These are phyloP conservation scores for Debaryomycetaceae sp. DNA, from an alignment of 1,139 yeast species.

Conservation along the genomic window DNA sequence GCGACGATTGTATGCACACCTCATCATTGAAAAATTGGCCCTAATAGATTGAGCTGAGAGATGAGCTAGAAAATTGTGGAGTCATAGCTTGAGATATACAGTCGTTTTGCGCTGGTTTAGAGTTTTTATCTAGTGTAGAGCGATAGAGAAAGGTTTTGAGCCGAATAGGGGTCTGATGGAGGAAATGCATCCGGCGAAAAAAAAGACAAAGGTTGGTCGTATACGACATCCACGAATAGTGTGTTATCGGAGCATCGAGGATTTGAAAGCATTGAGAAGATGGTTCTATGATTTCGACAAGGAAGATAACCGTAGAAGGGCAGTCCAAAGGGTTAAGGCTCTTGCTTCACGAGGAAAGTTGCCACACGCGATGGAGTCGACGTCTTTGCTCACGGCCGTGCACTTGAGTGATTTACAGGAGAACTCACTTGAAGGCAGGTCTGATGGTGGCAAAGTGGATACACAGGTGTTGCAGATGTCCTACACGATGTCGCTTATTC, in stretches of 20 bases:
- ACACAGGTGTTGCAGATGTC: slow-evolving; percentile 42
- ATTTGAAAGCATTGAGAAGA: slow-evolving; percentile 49
- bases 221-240: slow-evolving; percentile 42
- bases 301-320: slow-evolving; percentile 24
- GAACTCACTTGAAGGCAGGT: slow-evolving; percentile 11
- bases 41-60: too few species aligned
- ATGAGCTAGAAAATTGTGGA: too few species aligned
- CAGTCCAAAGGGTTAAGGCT: slow-evolving; percentile 47
- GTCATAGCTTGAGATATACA: too few species aligned
- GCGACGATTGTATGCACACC: background rate
- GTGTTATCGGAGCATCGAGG: slow-evolving; percentile 54
- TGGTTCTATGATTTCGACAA: slow-evolving; percentile 52
- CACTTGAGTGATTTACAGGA: slow-evolving; percentile 42
- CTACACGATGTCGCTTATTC: slow-evolving; percentile 72
- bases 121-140: too few species aligned
- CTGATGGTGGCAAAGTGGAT: slow-evolving; percentile 12
- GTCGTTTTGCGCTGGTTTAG: too few species aligned
- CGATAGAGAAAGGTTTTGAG: too few species aligned
- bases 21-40: background rate
- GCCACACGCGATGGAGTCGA: slow-evolving; percentile 52
- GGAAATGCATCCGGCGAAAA: background rate
- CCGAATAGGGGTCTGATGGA: too few species aligned
- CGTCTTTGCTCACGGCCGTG: slow-evolving; percentile 60
- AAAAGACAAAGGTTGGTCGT: background rate
- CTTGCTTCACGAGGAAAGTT: slow-evolving; percentile 36